These are phyloP conservation scores for Aspergillus panamensis DNA, from an alignment of 495 filamentous ascomycete genomes.

Conservation along the genomic window DNA sequence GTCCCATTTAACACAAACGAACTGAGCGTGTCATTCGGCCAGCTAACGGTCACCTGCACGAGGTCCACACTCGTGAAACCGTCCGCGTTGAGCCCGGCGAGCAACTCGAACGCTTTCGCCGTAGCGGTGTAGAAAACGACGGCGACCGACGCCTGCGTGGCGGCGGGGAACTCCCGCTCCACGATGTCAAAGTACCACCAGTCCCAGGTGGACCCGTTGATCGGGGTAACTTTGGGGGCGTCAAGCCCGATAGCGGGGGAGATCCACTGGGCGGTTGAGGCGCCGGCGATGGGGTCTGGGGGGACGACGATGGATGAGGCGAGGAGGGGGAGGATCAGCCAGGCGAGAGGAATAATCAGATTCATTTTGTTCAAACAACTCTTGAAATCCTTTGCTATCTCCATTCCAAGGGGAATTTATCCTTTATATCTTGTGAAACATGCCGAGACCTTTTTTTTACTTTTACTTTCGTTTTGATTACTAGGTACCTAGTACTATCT, in stretches of 20 bases:
- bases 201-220: conserved; percentile 1
- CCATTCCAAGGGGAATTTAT: too few relatives aligned
- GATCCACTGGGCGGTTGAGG: neutral
- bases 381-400: too few relatives aligned
- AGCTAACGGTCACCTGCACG: neutral
- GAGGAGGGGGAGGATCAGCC: neutral
- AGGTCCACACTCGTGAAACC: neutral
- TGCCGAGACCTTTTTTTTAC: too few relatives aligned
- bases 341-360: neutral
- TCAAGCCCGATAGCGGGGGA: neutral
- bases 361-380: neutral
- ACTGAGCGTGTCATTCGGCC: neutral
- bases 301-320: neutral
- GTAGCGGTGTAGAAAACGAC: neutral
- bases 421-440: too few relatives aligned
- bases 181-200: conserved; percentile 5
- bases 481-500: too few relatives aligned
- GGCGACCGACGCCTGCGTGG: neutral
- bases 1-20: neutral
- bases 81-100: neutral
- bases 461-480: too few relatives aligned
- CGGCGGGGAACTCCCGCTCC: neutral
- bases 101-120: neutral
- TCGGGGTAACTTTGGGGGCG: neutral
- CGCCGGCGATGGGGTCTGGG: neutral